These are phyloP conservation scores for Thalassiosira oceanica DNA, from an alignment of 352 stramenopile genomes.

Conservation along the genomic window DNA sequence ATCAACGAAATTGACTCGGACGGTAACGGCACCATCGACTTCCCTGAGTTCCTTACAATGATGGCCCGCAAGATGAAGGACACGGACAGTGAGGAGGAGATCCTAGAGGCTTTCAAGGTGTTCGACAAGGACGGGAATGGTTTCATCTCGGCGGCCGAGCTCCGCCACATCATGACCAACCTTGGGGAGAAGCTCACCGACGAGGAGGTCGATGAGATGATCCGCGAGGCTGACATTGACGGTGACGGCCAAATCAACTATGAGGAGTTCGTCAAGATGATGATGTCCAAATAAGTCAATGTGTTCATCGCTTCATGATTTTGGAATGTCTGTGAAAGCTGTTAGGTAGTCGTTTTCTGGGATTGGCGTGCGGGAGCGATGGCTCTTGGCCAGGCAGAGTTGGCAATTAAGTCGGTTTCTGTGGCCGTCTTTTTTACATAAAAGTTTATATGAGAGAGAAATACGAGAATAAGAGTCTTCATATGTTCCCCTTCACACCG, in stretches of 20 bases:
- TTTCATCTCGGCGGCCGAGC: slow-evolving; percentile 96
- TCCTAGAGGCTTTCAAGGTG: slow-evolving; percentile 98
- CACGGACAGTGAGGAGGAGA: slow-evolving; percentile 97
- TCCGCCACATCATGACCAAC: slow-evolving; percentile 99
- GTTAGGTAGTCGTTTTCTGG: too few relatives aligned
- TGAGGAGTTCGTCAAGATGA: slow-evolving; percentile 99
- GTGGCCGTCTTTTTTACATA: too few relatives aligned
- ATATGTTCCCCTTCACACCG: too few relatives aligned
- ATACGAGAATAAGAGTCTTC: too few relatives aligned
- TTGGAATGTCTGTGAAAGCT: too few relatives aligned
- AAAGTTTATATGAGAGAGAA: too few relatives aligned
- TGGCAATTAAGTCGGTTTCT: too few relatives aligned
- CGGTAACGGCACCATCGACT: slow-evolving; percentile 98
- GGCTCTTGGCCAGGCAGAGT: too few relatives aligned
- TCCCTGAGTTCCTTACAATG: slow-evolving; percentile 98
- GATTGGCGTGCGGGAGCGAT: too few relatives aligned
- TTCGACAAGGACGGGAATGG: slow-evolving; percentile 98
- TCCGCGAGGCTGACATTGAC: slow-evolving; percentile 97
- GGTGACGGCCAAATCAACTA: slow-evolving; percentile 99
- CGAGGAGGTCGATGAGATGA: slow-evolving; percentile 99
- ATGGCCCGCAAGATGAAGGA: slow-evolving; percentile 99
- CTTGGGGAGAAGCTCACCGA: slow-evolving; percentile 98
- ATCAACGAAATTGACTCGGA: slow-evolving; percentile 98
- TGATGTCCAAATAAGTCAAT: too few relatives aligned
- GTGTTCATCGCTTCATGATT: too few relatives aligned